Evolutionary conservation across 2,329 filamentous ascomycete species (phyloP), one percentile per base, ranked within the genome.

Genomic region (Sporothrix humicola): DNA sequence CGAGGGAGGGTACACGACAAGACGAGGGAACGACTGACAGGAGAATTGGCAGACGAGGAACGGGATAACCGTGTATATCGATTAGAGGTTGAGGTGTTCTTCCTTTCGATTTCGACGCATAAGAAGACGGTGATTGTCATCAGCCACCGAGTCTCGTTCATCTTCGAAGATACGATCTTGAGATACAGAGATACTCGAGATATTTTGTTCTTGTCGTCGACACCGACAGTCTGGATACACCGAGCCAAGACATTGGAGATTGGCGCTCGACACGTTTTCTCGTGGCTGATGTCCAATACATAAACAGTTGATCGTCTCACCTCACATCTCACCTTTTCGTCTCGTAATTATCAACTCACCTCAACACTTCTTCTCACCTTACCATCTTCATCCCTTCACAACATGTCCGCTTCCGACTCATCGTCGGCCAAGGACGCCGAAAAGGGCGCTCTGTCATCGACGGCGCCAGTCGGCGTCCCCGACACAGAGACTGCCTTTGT

Each of bases 341-440:
- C 42, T 23, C 66, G 58, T 20, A 8, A 15, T 5, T 7, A n/a
- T 3, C 17, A n/a, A 8, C n/a, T 15, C 31, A 9, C 12, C 31
- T 17, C 20, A 52, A 5, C 48, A 52, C 48, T 37, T 7, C 31
- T 2, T 37, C 31, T 37, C 31, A 37, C 1, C 31, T 5, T 7
- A 5, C 7, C 31, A 37, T 5, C 31, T 37, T 37, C 7, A 7
- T 52, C 2, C 13, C 15, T 17, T 2, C 15, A 23, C 52, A 12
- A 56, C 69, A 71, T 71, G 69, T 71, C 69, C 23, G n/a, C 54
- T 17, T 71, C 69, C 52, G 69, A 71, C 56, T 26, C 69, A 37
- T 71, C 69, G 69, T 71, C 69, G 48, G 69, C 69, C 54, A 59
- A 61, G 54, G 69, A 71, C 42, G 69, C 52, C 44, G 68, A 70